These are phyloP conservation scores for Ashbya aceris DNA, from an alignment of 1,139 yeast genomes.

Conservation along the genomic window DNA sequence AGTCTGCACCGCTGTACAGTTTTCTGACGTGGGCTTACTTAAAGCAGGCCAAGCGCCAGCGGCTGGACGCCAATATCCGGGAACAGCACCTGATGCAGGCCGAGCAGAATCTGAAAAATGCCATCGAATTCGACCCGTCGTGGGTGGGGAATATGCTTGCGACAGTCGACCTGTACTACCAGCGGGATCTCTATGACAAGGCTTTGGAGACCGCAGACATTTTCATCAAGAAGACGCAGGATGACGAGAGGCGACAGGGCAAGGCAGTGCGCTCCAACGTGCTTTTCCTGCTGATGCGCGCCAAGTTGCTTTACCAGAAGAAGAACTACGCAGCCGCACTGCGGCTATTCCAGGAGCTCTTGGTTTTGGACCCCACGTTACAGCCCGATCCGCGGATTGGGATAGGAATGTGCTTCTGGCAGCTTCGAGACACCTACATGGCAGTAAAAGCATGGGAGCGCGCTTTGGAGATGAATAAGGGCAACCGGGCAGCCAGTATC, in stretches of 20 bases:
- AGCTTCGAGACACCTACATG: conserved; percentile 63
- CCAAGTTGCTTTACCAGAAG: conserved; percentile 66
- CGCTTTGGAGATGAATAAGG: conserved; percentile 56
- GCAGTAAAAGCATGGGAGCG: conserved; percentile 82
- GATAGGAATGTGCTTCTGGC: conserved; percentile 91
- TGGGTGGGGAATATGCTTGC: conserved; percentile 48
- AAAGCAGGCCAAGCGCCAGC: conserved; percentile 37
- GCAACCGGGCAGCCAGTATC: conserved; percentile 53
- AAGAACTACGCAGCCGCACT: conserved; percentile 68
- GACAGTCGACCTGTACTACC: conserved; percentile 44
- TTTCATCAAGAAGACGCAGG: conserved; percentile 37
- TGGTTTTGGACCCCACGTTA: conserved; percentile 65
- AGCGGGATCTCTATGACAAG: conserved; percentile 47
- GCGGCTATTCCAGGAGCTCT: conserved; percentile 72
- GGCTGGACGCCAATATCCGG: conserved; percentile 21
- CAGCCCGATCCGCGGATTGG: conserved; percentile 94
- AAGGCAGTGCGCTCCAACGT: conserved; percentile 41
- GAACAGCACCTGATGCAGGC: conserved; percentile 28
- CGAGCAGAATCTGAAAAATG: conserved; percentile 31
- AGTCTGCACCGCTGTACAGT: conserved; percentile 50
- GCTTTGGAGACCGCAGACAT: conserved; percentile 56
- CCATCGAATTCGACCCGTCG: conserved; percentile 34
- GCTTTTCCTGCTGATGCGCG: conserved; percentile 76
- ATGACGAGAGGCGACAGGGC: conserved; percentile 26
- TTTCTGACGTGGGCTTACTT: conserved; percentile 71